These are phyloP conservation scores for Paramecium tetraurelia DNA, from an alignment of 73 alveolate genomes.

Conservation along the genomic window DNA sequence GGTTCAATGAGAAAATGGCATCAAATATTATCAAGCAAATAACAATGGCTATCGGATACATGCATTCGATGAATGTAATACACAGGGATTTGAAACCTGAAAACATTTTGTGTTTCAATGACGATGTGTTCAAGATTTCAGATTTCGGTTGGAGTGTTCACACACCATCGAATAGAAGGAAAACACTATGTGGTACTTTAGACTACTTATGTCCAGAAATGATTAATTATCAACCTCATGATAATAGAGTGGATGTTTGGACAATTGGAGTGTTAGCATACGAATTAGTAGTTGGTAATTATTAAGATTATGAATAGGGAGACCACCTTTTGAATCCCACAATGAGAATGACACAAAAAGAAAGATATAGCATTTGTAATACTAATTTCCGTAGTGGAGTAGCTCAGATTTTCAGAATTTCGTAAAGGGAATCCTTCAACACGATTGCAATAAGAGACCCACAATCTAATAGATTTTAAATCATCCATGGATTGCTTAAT, in stretches of 20 bases:
- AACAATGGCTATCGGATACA: conserved; percentile 73
- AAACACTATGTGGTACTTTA: conserved; percentile 58
- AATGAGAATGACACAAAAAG: background rate
- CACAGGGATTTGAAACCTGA: conserved; percentile 89
- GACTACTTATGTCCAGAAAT: conserved; percentile 95
- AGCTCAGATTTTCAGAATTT: background rate
- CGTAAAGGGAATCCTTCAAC: background rate
- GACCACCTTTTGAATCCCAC: conserved; percentile 34
- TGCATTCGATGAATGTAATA: conserved; percentile 73
- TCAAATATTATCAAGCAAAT: conserved; percentile 68
- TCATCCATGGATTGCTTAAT: conserved; percentile 14
- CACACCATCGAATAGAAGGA: conserved; percentile 59
- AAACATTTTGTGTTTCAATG: conserved; percentile 66
- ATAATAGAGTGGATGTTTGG: conserved; percentile 90
- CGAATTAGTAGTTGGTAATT: conserved; percentile 63
- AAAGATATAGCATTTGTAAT: background rate
- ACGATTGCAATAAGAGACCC: conserved; percentile 9
- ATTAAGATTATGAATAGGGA: background rate
- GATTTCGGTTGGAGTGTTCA: conserved; percentile 78
- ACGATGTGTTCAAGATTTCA: conserved; percentile 61
- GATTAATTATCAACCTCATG: conserved; percentile 77
- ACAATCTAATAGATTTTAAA: background rate
- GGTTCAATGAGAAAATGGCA: conserved; percentile 76
- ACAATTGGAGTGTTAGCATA: conserved; percentile 80
- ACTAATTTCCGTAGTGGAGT: background rate